Conservation (phyloP, 352 stramenopile species). For the Pythium sukuiense region DNA sequence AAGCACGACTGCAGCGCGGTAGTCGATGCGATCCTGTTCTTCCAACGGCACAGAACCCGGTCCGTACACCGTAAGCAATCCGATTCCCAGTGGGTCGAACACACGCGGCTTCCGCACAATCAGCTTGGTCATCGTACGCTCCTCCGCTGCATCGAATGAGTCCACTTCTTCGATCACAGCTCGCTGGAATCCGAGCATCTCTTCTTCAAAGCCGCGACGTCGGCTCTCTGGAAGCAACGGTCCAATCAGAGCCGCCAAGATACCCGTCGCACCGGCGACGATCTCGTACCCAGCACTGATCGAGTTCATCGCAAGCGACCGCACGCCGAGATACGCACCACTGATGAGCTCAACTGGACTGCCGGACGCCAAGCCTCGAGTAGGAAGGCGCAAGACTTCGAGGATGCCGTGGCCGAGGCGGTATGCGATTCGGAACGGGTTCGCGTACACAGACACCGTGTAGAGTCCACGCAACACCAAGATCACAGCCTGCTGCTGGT, state of each 20-base stretch:
- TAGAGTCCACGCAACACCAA: conserved; percentile 82
- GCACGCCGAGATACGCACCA: conserved; percentile 80
- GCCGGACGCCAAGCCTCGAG: conserved; percentile 74
- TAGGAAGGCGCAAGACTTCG: conserved; percentile 77
- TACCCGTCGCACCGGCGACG: conserved; percentile 74
- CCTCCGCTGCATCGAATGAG: conserved; percentile 81
- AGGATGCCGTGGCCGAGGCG: conserved; percentile 79
- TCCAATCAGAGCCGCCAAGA: conserved; percentile 68
- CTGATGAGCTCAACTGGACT: conserved; percentile 84
- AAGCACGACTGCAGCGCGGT: conserved; percentile 72
- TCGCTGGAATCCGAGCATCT: conserved; percentile 83
- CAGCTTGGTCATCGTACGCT: conserved; percentile 86
- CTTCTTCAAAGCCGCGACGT: conserved; percentile 79
- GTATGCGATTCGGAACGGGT: conserved; percentile 87
- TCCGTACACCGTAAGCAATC: conserved; percentile 80
- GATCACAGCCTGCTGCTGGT: conserved; percentile 85
- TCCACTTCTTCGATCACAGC: conserved; percentile 88
- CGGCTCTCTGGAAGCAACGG: conserved; percentile 72
- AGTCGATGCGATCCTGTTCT: conserved; percentile 86
- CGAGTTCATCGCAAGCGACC: conserved; percentile 86
- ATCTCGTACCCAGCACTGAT: conserved; percentile 90
- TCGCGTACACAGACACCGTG: conserved; percentile 87
- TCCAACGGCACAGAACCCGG: conserved; percentile 86
- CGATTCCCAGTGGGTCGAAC: conserved; percentile 74
- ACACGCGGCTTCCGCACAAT: conserved; percentile 83